Base-by-base conservation (phyloP, 257 asterid genomes). In the Scutellaria galericulata region DNA sequence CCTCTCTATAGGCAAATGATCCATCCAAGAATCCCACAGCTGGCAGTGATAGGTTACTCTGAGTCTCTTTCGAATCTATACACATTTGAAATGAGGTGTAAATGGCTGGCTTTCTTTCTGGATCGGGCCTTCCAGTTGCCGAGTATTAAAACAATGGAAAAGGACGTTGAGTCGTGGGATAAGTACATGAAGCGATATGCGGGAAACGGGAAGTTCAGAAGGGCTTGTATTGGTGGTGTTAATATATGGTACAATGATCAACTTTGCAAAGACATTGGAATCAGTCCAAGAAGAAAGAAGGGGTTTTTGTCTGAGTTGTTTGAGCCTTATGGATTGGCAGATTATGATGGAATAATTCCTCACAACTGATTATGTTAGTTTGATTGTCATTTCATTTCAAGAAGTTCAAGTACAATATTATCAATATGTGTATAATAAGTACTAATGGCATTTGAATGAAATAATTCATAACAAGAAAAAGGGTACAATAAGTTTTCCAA, bases 1-100 rank as follows among this genome's bases (percentile, higher is more conserved):
- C 84, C 88, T 71, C 85, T 88, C 22, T 86, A 88, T 62, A 85
- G 94, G 94, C 87, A 87, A 31, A 76, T 83, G 40, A 77, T 87
- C 64, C 90, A 78, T 78, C 96, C 94, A 1, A 53, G 90, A 61
- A 85, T 89, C 46, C 96, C 96, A 44, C 87, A 81, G 31, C 74
- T 89, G 27, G 96, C 90, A 0, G 75, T 79, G 3, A 66, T 89
- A 20, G 92, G 94, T 3, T 86, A 79, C 71, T 70, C 91, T 0
- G 94, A 86, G 54, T 76, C 89, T 24, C n/a, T 75, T 0, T 60
- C 84, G 24, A 86, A 82, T 75, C 73, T 89, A 1, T 73, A 71
- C 66, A 71, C 86, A 0, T 81, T 71, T 37, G 89, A 84, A 41
- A 74, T 84, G 82, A 76, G 74, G 72, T 78, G 84, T 27, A 77